Evolutionary conservation across 495 filamentous ascomycete species (phyloP).

Genomic region (Aspergillus bertholletiae): DNA sequence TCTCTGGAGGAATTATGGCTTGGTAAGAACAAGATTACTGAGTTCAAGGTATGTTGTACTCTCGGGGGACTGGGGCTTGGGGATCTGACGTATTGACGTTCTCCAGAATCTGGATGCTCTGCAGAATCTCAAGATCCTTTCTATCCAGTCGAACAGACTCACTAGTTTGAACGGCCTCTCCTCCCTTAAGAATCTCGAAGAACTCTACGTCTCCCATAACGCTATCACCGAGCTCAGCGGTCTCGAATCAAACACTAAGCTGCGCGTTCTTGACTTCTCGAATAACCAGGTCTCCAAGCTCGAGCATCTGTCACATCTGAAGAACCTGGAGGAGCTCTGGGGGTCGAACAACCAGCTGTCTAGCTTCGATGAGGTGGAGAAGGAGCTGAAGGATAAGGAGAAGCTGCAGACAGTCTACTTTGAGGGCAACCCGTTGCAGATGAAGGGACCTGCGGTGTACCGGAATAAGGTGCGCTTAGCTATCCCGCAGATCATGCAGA

Average conservation of each 20-base stretch:
- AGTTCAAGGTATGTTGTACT: slow-evolving; percentile 56
- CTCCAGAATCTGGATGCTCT: slow-evolving; percentile 63
- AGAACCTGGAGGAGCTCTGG: slow-evolving; percentile 85
- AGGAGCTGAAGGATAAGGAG: slow-evolving; percentile 71
- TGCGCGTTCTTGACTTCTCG: slow-evolving; percentile 83
- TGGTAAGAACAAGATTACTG: slow-evolving; percentile 95
- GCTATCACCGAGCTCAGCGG: slow-evolving; percentile 74
- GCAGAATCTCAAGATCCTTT: slow-evolving; percentile 79
- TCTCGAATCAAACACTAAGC: slow-evolving; percentile 62
- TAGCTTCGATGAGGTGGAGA: slow-evolving; percentile 81
- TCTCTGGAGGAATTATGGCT: slow-evolving; percentile 88
- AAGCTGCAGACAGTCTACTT: slow-evolving; percentile 91
- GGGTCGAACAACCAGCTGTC: slow-evolving; percentile 81
- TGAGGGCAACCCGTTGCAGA: slow-evolving; percentile 90
- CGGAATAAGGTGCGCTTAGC: slow-evolving; percentile 89
- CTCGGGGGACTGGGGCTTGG: background rate
- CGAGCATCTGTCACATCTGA: slow-evolving; percentile 63
- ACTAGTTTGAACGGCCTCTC: slow-evolving; percentile 72
- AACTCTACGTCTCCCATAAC: slow-evolving; percentile 98
- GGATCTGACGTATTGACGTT: background rate
- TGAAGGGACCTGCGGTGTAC: slow-evolving; percentile 69
- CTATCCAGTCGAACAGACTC: slow-evolving; percentile 96
- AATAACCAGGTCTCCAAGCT: slow-evolving; percentile 82
- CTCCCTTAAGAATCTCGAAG: slow-evolving; percentile 74
- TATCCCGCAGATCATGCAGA: slow-evolving; percentile 82